A percentile compares a stretch with the other conserved stretches of the same genome.
phyloP scores from a whole-genome alignment of 805 yeast species.

The Pichia deserticola region DNA sequence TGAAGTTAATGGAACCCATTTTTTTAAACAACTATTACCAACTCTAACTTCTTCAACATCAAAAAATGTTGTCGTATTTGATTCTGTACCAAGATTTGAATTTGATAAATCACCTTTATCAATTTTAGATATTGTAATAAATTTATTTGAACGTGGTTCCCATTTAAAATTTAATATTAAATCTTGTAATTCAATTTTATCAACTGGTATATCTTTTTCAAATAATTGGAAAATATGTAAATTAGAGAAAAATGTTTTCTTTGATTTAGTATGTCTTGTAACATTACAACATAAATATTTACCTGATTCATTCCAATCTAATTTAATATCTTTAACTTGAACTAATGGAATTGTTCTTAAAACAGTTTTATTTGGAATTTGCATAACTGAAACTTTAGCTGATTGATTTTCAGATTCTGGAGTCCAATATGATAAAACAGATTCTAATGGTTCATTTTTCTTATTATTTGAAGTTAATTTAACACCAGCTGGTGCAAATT shows the following conservation, averaged over 20 bases:
- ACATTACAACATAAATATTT: slow-evolving; percentile 86
- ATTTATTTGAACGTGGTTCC: slow-evolving; percentile 92
- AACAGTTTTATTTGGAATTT: slow-evolving; percentile 73
- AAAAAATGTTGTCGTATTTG: slow-evolving; percentile 64
- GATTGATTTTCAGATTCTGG: slow-evolving; percentile 88
- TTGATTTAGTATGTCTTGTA: slow-evolving; percentile 93
- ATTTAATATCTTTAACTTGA: slow-evolving; percentile 84
- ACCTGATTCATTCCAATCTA: slow-evolving; percentile 92
- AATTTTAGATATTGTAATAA: slow-evolving; percentile 64
- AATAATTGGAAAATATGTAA: slow-evolving; percentile 82
- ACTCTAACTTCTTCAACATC: slow-evolving; percentile 61
- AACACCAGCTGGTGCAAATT: slow-evolving; percentile 89
- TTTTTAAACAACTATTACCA: slow-evolving; percentile 27
- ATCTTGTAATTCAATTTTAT: slow-evolving; percentile 87
- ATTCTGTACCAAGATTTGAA: slow-evolving; percentile 56
- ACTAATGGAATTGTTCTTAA: slow-evolving; percentile 88
- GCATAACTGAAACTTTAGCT: slow-evolving; percentile 88
- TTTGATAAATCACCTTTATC: slow-evolving; percentile 32
- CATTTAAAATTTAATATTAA: slow-evolving; percentile 83
- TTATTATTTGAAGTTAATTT: slow-evolving; percentile 44
- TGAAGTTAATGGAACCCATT: slow-evolving; percentile 44
- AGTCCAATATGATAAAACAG: slow-evolving; percentile 88
- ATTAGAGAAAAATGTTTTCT: slow-evolving; percentile 84
- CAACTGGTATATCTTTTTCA: slow-evolving; percentile 91
- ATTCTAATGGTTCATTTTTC: slow-evolving; percentile 46